Evolutionary conservation across 225 moss, liverwort and hornwort species (phyloP).

Genomic region (Climacium dendroides): DNA sequence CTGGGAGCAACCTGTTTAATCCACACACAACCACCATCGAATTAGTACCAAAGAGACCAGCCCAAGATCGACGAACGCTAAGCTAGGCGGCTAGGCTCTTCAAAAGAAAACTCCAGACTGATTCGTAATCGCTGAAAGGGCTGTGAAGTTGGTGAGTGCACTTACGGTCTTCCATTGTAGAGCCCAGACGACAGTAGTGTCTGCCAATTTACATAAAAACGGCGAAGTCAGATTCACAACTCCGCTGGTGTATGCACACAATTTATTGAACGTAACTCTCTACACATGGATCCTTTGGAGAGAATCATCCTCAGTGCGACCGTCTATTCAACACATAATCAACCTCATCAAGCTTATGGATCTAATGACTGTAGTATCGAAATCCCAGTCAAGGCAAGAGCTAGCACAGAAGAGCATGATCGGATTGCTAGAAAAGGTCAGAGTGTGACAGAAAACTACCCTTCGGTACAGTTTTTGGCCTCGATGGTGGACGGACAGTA

Average conservation of each 20-base stretch:
- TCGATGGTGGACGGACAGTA: constrained; percentile 54
- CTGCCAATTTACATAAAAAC: constrained; percentile 18
- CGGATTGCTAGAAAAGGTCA: background rate
- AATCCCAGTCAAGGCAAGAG: background rate
- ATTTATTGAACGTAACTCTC: background rate
- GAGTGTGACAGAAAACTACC: background rate
- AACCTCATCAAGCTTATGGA: background rate
- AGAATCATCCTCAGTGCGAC: background rate
- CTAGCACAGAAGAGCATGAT: background rate
- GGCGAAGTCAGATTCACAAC: background rate
- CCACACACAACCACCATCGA: background rate
- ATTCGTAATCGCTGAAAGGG: background rate
- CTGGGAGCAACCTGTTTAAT: constrained; percentile 45
- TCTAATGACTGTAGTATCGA: background rate
- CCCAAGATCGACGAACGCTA: background rate
- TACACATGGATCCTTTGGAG: background rate
- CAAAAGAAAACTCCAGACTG: background rate
- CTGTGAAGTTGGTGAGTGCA: background rate
- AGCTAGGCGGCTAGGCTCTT: too few species aligned
- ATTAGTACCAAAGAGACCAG: background rate
- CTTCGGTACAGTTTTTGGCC: constrained; percentile 19
- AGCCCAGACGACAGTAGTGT: constrained; percentile 70
- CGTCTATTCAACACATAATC: background rate
- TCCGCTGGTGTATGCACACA: background rate
- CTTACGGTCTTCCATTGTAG: constrained; percentile 54